Conservation (phyloP, 2,329 filamentous ascomycete species). For the Remersonia thermophila region DNA sequence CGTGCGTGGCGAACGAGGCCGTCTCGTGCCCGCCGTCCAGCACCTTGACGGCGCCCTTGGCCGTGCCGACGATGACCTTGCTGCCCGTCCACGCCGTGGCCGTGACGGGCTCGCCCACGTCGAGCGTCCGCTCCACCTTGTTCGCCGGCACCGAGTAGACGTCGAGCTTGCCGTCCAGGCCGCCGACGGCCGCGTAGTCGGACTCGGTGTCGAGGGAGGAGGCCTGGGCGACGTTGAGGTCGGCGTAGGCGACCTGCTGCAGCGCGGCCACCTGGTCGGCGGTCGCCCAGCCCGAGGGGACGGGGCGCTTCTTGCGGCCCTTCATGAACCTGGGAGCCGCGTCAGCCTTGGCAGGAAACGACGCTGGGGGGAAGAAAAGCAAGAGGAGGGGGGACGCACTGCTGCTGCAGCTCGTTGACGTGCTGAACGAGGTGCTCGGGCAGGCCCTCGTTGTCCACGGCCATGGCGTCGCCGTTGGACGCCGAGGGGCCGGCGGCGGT, state of each 20-base stretch:
- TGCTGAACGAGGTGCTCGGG: slow-evolving; percentile 58
- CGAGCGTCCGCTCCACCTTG: slow-evolving; percentile 53
- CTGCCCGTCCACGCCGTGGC: slow-evolving; percentile 51
- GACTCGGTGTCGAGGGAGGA: slow-evolving; percentile 40
- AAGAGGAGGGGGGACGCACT: slow-evolving; percentile 41
- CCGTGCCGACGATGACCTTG: slow-evolving; percentile 60
- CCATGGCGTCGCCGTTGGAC: slow-evolving; percentile 72
- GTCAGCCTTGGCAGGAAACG: too few species aligned
- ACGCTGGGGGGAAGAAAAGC: too few species aligned
- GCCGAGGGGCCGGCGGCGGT: slow-evolving; percentile 35
- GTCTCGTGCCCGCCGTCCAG: slow-evolving; percentile 60
- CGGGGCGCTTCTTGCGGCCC: slow-evolving; percentile 75
- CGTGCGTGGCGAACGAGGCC: slow-evolving; percentile 65
- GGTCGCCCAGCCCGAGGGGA: slow-evolving; percentile 77
- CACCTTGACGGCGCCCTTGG: slow-evolving; percentile 67
- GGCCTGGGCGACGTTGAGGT: slow-evolving; percentile 35
- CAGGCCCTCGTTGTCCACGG: slow-evolving; percentile 70
- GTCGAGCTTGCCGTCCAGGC: slow-evolving; percentile 59
- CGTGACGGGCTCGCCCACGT: slow-evolving; percentile 57
- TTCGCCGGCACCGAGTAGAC: slow-evolving; percentile 63
- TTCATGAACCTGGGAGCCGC: slow-evolving; percentile 79
- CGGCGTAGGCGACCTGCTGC: slow-evolving; percentile 31
- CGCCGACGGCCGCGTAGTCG: slow-evolving; percentile 60
- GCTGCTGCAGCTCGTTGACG: slow-evolving; percentile 69
- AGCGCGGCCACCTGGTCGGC: slow-evolving; percentile 52